A percentile compares a stretch with the other conserved stretches of the same genome.
phyloP scores from a whole-genome alignment of 2,329 filamentous ascomycete species.

The Epichloe festucae region DNA sequence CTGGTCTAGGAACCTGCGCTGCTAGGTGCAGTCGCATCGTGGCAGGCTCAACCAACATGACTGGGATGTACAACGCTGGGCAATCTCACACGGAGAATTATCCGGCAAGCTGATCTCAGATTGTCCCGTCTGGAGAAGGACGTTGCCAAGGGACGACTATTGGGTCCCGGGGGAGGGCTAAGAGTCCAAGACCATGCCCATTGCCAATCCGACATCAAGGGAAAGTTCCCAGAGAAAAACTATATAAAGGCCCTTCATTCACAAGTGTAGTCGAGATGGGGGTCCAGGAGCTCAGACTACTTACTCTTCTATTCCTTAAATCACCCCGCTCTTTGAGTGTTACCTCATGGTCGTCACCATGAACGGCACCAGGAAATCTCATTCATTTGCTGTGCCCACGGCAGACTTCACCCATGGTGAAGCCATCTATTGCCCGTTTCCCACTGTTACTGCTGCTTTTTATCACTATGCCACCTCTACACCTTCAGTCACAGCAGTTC shows the following conservation, averaged over 20 bases:
- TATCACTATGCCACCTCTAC: constrained; percentile 23
- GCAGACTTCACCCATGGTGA: constrained; percentile 7
- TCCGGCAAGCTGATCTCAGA: constrained; percentile 1
- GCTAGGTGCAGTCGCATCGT: neutral
- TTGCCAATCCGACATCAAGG: constrained; percentile 3
- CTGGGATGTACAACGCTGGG: constrained; percentile 3
- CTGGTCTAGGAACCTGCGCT: constrained; percentile 2
- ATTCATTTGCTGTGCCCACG: constrained; percentile 2
- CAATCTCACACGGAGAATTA: constrained; percentile 9
- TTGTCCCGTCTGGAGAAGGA: constrained; percentile 1
- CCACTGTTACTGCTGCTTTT: constrained; percentile 26
- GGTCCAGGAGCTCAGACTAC: constrained; percentile 2
- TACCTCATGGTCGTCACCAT: constrained; percentile 5
- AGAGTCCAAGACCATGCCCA: neutral
- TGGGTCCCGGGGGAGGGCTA: constrained; percentile 2
- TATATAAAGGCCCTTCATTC: constrained; percentile 9
- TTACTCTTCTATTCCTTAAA: neutral
- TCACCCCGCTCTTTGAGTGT: constrained; percentile 1
- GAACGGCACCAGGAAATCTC: constrained; percentile 6
- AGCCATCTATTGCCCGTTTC: constrained; percentile 18
- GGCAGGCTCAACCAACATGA: constrained; percentile 1
- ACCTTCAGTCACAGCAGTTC: constrained; percentile 26
- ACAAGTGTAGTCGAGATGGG: neutral
- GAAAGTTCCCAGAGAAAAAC: constrained; percentile 5
- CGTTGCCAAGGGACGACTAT: neutral